phyloP scores from a whole-genome alignment of 2,329 filamentous ascomycete species.

The Thermothelomyces thermophilus region DNA sequence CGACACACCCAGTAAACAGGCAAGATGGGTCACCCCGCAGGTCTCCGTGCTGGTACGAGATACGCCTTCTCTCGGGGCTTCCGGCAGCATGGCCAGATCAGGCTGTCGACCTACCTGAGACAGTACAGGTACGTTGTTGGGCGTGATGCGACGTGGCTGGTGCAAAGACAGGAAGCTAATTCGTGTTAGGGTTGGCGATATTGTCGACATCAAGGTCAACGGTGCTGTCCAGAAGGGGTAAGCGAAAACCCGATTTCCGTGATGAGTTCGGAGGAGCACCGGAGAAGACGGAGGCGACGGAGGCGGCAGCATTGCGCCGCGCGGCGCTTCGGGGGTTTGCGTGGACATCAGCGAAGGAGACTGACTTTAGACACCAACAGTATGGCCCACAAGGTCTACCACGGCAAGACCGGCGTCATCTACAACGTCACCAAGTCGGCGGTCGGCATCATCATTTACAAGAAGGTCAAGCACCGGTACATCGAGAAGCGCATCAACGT shows the following conservation, averaged over 20 bases:
- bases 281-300: background rate
- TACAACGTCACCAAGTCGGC: slow-evolving; percentile 99
- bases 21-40: slow-evolving; percentile 80
- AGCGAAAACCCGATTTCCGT: slow-evolving; percentile 35
- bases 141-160: slow-evolving; percentile 3
- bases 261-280: background rate
- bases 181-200: slow-evolving; percentile 76
- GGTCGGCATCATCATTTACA: slow-evolving; percentile 98
- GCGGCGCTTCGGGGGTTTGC: background rate
- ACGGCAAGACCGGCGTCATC: slow-evolving; percentile 96
- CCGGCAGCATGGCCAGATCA: slow-evolving; percentile 92
- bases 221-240: slow-evolving; percentile 98
- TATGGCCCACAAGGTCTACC: slow-evolving; percentile 99
- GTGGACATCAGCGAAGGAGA: slow-evolving; percentile 21
- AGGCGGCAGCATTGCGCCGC: background rate
- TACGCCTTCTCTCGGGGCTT: slow-evolving; percentile 93
- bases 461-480: slow-evolving; percentile 99
- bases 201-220: slow-evolving; percentile 98
- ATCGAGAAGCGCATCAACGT: slow-evolving; percentile 99
- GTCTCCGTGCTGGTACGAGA: slow-evolving; percentile 81
- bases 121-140: slow-evolving; percentile 71
- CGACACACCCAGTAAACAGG: slow-evolving; percentile 36
- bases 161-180: slow-evolving; percentile 35
- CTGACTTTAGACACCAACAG: slow-evolving; percentile 40
- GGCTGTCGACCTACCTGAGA: slow-evolving; percentile 87